These are phyloP conservation scores for Pythium brassicae DNA, from an alignment of 352 stramenopile species.

Conservation along the genomic window DNA sequence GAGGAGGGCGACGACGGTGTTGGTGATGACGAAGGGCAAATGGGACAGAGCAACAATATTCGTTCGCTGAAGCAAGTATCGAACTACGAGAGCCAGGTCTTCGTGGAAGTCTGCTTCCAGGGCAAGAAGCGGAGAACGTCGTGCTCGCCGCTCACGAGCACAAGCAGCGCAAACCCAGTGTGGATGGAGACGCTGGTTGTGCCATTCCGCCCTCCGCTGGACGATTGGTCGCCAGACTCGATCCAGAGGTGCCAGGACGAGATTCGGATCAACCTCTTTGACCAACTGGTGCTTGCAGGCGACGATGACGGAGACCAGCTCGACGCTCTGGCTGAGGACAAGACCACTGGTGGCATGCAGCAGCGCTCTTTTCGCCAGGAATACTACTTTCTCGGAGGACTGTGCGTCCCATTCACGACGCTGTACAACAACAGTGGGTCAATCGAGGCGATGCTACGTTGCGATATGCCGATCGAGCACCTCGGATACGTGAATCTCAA, in stretches of 20 bases:
- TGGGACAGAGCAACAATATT: background rate
- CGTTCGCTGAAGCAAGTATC: background rate
- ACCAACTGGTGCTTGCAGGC: constrained; percentile 62
- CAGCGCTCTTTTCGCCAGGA: constrained; percentile 58
- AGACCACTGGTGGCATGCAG: constrained; percentile 26
- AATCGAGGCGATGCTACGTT: constrained; percentile 78
- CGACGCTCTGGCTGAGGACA: constrained; percentile 13
- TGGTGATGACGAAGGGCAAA: constrained; percentile 3
- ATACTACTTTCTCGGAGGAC: constrained; percentile 77
- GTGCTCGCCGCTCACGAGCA: constrained; percentile 28
- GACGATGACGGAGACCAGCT: constrained; percentile 28
- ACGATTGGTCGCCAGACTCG: constrained; percentile 76
- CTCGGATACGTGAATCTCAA: constrained; percentile 73
- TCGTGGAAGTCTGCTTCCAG: constrained; percentile 86
- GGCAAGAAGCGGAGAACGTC: constrained; percentile 68
- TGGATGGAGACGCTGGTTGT: constrained; percentile 93
- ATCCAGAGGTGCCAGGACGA: constrained; percentile 71
- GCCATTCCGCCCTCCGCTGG: constrained; percentile 77
- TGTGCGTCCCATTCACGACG: constrained; percentile 87
- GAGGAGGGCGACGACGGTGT: background rate
- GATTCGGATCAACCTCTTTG: constrained; percentile 86
- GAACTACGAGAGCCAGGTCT: constrained; percentile 38
- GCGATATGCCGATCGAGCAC: constrained; percentile 78
- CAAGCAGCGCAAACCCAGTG: constrained; percentile 40
- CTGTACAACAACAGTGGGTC: constrained; percentile 72